Evolutionary conservation across 805 yeast genomes (phyloP).

Genomic region (Suhomyces canberraensis): DNA sequence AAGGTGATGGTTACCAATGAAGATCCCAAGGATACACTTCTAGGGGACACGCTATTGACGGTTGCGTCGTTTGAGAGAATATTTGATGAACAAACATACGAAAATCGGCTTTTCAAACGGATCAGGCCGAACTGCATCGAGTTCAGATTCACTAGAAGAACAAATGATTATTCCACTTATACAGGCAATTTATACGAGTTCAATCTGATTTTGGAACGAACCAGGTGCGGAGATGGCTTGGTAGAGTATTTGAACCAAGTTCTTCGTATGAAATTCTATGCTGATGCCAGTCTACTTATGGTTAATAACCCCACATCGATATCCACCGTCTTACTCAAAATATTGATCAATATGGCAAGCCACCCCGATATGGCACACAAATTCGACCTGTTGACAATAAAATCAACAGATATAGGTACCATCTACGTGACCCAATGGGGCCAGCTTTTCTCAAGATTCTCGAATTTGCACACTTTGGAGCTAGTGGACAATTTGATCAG

Average conservation of each 20-base stretch:
- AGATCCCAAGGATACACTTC: neutral
- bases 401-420: slow-evolving; percentile 34
- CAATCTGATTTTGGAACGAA: slow-evolving; percentile 15
- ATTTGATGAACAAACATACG: slow-evolving; percentile 5
- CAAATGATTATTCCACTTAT: slow-evolving; percentile 21
- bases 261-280: slow-evolving; percentile 19
- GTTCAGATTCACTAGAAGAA: slow-evolving; percentile 19
- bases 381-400: slow-evolving; percentile 20
- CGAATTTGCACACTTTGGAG: slow-evolving; percentile 11
- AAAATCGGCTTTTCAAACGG: slow-evolving; percentile 9
- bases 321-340: slow-evolving; percentile 26
- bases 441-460: slow-evolving; percentile 23
- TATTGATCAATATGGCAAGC: slow-evolving; percentile 19
- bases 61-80: slow-evolving; percentile 12
- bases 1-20: slow-evolving; percentile 12
- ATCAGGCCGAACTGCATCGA: slow-evolving; percentile 21
- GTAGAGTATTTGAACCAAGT: slow-evolving; percentile 13
- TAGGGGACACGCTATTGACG: slow-evolving; percentile 12
- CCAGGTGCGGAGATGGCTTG: neutral
- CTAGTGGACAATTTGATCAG: slow-evolving; percentile 26
- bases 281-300: slow-evolving; percentile 26
- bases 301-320: slow-evolving; percentile 32
- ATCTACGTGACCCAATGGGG: slow-evolving; percentile 32
- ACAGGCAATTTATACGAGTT: slow-evolving; percentile 19
- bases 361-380: slow-evolving; percentile 16